Conservation (phyloP, 495 filamentous ascomycete species). For the Aspergillus cavernicola region DNA sequence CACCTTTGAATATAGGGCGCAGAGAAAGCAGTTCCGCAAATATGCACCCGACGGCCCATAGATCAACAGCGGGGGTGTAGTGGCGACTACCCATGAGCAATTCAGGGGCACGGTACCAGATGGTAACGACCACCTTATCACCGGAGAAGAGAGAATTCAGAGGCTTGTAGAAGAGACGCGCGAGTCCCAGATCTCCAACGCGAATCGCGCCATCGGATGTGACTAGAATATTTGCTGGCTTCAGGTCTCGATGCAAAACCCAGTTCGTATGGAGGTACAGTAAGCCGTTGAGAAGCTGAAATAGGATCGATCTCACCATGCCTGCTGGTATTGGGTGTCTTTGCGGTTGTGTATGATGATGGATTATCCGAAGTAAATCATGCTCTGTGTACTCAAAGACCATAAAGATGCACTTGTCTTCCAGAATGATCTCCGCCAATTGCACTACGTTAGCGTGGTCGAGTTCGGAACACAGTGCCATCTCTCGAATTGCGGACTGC, state of each 20-base stretch:
- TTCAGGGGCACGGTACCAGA: slow-evolving; percentile 98
- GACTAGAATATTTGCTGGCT: slow-evolving; percentile 98
- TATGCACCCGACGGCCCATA: slow-evolving; percentile 98
- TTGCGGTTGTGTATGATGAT: slow-evolving; percentile 88
- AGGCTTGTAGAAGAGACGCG: slow-evolving; percentile 90
- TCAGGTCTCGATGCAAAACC: slow-evolving; percentile 95
- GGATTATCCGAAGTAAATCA: slow-evolving; percentile 95
- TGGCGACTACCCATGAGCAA: slow-evolving; percentile 85
- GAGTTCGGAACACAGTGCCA: slow-evolving; percentile 96
- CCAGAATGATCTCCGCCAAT: slow-evolving; percentile 91
- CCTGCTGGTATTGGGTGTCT: slow-evolving; percentile 81
- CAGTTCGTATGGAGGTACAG: slow-evolving; percentile 95
- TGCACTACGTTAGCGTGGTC: slow-evolving; percentile 86
- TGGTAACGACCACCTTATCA: slow-evolving; percentile 98
- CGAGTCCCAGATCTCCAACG: slow-evolving; percentile 90
- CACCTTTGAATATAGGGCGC: slow-evolving; percentile 95
- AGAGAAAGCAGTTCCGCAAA: slow-evolving; percentile 91
- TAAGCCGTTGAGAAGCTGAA: slow-evolving; percentile 89
- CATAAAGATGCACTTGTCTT: slow-evolving; percentile 99
- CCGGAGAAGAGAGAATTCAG: slow-evolving; percentile 85
- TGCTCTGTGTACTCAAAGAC: slow-evolving; percentile 99
- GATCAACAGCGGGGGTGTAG: slow-evolving; percentile 93
- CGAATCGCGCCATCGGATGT: slow-evolving; percentile 85
- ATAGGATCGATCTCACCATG: slow-evolving; percentile 88
- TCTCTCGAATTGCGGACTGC: slow-evolving; percentile 94